phyloP scores from a whole-genome alignment of 352 stramenopile species.

The Phytophthora pini region DNA sequence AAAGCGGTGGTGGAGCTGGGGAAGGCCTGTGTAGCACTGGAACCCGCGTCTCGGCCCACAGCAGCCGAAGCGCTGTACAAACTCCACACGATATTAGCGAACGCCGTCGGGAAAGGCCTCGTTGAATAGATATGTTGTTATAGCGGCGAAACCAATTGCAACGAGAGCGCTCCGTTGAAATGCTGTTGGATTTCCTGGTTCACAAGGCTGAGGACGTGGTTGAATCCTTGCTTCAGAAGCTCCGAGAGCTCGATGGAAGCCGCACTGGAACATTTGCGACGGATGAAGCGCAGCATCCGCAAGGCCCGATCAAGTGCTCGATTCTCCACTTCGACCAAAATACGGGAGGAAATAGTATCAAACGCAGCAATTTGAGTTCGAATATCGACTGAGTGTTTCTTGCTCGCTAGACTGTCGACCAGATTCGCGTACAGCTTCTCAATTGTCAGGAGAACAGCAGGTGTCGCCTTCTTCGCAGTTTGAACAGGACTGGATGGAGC shows the following conservation, averaged over 20 bases:
- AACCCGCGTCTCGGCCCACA: slow-evolving; percentile 41
- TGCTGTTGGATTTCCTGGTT: slow-evolving; percentile 59
- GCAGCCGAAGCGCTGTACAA: slow-evolving; percentile 48
- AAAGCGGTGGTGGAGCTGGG: slow-evolving; percentile 36
- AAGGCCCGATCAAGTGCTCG: slow-evolving; percentile 59
- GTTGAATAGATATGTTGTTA: slow-evolving; percentile 2
- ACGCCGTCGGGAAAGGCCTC: slow-evolving; percentile 11
- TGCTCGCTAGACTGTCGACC: slow-evolving; percentile 25
- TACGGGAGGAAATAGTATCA: slow-evolving; percentile 77
- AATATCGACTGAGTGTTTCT: neutral
- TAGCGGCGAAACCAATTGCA: slow-evolving; percentile 48
- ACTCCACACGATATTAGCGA: slow-evolving; percentile 39
- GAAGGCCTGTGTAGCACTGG: slow-evolving; percentile 42
- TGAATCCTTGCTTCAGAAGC: slow-evolving; percentile 50
- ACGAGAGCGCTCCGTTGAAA: slow-evolving; percentile 56
- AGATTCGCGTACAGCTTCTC: slow-evolving; percentile 57
- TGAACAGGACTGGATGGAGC: slow-evolving; percentile 10
- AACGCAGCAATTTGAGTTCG: slow-evolving; percentile 44
- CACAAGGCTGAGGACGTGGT: slow-evolving; percentile 65
- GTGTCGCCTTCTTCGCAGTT: slow-evolving; percentile 7
- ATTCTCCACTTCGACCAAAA: slow-evolving; percentile 75
- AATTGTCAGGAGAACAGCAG: slow-evolving; percentile 46
- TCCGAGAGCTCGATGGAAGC: neutral
- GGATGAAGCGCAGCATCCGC: slow-evolving; percentile 76
- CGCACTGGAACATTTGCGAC: slow-evolving; percentile 58